A percentile compares a stretch with the other conserved stretches of the same genome.
Conservation (phyloP, 1,284 basidiomycete genomes). For the Thelephora terrestris region DNA sequence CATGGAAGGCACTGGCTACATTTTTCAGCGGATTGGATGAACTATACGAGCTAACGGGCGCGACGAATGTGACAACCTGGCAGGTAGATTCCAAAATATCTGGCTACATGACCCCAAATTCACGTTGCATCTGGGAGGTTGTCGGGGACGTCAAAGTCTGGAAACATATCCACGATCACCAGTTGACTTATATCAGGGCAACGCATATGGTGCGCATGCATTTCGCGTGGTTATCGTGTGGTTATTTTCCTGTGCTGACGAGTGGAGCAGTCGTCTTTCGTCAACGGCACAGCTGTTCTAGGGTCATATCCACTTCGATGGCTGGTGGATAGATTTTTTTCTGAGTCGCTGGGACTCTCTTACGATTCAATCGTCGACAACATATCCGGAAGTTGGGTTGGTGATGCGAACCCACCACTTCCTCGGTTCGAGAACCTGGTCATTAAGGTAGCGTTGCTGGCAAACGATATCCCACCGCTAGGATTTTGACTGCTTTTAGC, state of each 20-base stretch:
- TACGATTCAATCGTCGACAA: constrained; percentile 34
- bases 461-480: not conserved
- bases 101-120: not conserved
- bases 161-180: constrained; percentile 29
- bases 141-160: constrained; percentile 40
- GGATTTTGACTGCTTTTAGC: constrained; percentile 26
- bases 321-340: constrained; percentile 57
- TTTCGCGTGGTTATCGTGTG: not conserved
- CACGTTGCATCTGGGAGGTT: constrained; percentile 24
- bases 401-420: constrained; percentile 25
- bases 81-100: constrained; percentile 32
- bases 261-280: constrained; percentile 42
- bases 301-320: constrained; percentile 40
- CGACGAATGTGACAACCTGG: constrained; percentile 44
- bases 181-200: constrained; percentile 50
- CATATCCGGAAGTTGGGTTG: constrained; percentile 29
- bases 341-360: constrained; percentile 46
- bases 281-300: constrained; percentile 45
- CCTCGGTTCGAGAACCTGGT: constrained; percentile 43
- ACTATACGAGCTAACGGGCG: constrained; percentile 33
- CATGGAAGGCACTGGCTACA: constrained; percentile 41
- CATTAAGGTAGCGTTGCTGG: constrained; percentile 33
- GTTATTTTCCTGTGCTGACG: constrained; percentile 3
- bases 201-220: constrained; percentile 38
- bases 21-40: constrained; percentile 53